A percentile compares a stretch with the other conserved stretches of the same genome.
Conservation (phyloP, 2,329 filamentous ascomycete genomes). For the Aspergillaceae sp. region DNA sequence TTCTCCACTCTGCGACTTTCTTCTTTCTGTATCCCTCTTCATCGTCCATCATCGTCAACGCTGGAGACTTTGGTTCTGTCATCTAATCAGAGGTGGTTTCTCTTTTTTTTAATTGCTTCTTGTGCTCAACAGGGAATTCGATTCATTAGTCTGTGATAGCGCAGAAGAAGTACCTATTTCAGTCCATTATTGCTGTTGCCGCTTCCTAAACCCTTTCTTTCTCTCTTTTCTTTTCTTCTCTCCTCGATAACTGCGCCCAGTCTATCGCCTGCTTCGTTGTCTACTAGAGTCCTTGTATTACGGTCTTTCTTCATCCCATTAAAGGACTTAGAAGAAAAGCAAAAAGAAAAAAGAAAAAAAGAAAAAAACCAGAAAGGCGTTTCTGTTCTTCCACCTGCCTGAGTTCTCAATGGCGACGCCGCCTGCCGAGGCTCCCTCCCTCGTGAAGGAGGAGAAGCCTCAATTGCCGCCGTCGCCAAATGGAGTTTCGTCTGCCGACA, state of each 20-base stretch:
- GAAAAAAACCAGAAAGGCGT: no score
- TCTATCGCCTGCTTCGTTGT: conserved; percentile 12
- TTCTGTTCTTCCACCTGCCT: no score
- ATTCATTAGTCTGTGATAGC: conserved; percentile 24
- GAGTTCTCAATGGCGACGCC: conserved; percentile 33
- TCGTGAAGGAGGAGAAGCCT: conserved; percentile 34
- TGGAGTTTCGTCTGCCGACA: conserved; percentile 21
- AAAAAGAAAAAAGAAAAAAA: no score
- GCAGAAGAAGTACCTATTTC: conserved; percentile 23
- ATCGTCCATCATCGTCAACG: not conserved
- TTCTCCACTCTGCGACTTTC: conserved; percentile 27
- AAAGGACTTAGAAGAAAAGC: conserved; percentile 6
- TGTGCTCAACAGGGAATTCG: conserved; percentile 15
- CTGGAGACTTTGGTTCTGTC: conserved; percentile 9
- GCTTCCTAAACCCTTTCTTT: conserved; percentile 13
- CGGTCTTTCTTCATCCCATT: conserved; percentile 8
- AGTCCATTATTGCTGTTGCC: conserved; percentile 22
- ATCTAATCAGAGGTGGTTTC: conserved; percentile 15
- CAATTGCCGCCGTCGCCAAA: conserved; percentile 30
- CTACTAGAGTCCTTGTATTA: conserved; percentile 20
- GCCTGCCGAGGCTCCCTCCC: conserved; percentile 32
- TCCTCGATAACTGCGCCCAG: conserved; percentile 9
- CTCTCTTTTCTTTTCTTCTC: not conserved
- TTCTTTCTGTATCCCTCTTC: conserved; percentile 14
- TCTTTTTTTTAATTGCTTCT: conserved; percentile 5